Evolutionary conservation across 2,329 filamentous ascomycete genomes (phyloP).

Genomic region (Fusarium sublunatum): DNA sequence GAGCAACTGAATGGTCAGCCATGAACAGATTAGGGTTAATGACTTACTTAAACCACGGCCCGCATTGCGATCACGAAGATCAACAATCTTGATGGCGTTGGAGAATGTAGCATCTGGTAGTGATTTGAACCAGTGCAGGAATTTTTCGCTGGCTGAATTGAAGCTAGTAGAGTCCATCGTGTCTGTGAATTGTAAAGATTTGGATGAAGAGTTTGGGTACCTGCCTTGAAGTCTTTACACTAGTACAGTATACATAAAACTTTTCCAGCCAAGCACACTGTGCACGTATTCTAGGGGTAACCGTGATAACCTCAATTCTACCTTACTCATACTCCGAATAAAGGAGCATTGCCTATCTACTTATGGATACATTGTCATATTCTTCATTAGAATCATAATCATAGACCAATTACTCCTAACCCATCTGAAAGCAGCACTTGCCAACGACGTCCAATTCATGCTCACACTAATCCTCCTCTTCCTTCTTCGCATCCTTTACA

Average conservation of each 20-base stretch:
- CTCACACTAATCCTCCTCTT: background rate
- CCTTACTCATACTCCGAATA: no score
- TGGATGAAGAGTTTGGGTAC: background rate
- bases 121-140: conserved; percentile 65
- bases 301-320: background rate
- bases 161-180: conserved; percentile 51
- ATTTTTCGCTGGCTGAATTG: conserved; percentile 56
- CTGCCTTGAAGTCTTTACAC: background rate
- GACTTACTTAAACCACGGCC: conserved; percentile 66
- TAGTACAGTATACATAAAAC: conserved; percentile 26
- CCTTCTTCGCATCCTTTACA: conserved; percentile 35
- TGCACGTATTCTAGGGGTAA: conserved; percentile 6
- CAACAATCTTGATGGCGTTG: conserved; percentile 62
- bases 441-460: background rate
- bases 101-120: conserved; percentile 66
- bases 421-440: background rate
- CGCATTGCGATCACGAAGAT: conserved; percentile 62
- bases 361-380: background rate
- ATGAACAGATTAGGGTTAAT: background rate
- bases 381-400: background rate
- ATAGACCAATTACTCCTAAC: background rate
- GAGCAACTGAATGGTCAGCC: conserved; percentile 73
- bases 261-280: conserved; percentile 17
- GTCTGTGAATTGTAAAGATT: background rate
- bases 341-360: no score